Base-by-base conservation (phyloP, 129 eudicot genomes). In the Scalesia atractyloides region DNA sequence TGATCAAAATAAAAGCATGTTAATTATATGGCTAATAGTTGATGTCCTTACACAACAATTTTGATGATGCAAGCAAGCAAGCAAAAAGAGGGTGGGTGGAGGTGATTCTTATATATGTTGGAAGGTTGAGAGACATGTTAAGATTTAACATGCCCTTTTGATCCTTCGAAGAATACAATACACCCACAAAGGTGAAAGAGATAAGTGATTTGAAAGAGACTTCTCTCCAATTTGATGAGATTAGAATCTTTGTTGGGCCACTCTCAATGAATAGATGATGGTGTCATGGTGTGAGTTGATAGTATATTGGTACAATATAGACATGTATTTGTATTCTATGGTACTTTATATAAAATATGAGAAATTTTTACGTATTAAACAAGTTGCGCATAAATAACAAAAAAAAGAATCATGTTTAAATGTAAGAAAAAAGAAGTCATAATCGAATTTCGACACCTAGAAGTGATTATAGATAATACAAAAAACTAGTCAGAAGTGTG, bases 191-290 rank as follows among this genome's bases (percentile, higher is more conserved):
- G 66, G 77, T 64, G 85, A 76, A 76, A 75, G 30, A 54, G 78
- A 48, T 70, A 48, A 68, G 58, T 66, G 74, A 62, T 54, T 37
- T 54, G 81, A 81, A 81, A 81, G 70, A 51, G 85, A 81, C 81
- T 30, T 70, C 70, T 63, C 81, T 69, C 49, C 74, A 70, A 69
- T 70, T 46, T 16, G 75, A 74, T 57, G 85, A 70, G 78, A 81
- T 64, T 60, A 52, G 74, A 73, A 73, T 80, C 79, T 80, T 80
- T 73, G 79, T 66, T 80, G 79, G 83, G 83, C 79, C 80, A 80
- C 79, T 59, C 50, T 56, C 44, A 44, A 6, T 66, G 66, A 50
- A 64, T 57, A 66, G 66, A 14, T 69, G 41, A 7, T 52, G 59
- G 58, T 52, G 51, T 58, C 36, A 3, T 52, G 30, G 13, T 17